These are phyloP conservation scores for Leishmania amazonensis DNA, from an alignment of 208 protist species.

Conservation along the genomic window DNA sequence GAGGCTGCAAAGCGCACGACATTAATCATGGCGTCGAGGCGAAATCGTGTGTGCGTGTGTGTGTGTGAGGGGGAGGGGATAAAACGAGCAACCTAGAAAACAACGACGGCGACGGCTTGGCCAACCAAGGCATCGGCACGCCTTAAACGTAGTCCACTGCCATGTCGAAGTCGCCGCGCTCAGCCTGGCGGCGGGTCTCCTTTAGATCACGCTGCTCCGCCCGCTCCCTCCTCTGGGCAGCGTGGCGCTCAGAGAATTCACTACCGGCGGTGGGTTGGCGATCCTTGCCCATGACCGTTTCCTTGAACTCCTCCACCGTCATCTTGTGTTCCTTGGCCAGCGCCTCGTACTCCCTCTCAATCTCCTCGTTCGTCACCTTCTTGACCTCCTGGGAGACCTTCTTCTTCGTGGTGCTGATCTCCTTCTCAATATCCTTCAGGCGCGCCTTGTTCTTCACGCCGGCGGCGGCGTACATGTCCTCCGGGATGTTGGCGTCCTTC, in stretches of 20 bases:
- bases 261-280: background rate
- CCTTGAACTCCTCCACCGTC: slow-evolving; percentile 67
- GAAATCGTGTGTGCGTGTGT: background rate
- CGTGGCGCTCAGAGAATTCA: slow-evolving; percentile 7
- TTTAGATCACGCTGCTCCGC: slow-evolving; percentile 60
- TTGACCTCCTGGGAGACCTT: slow-evolving; percentile 68
- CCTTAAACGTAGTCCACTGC: slow-evolving; percentile 49
- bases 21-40: background rate
- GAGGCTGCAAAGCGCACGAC: background rate
- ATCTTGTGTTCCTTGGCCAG: slow-evolving; percentile 60
- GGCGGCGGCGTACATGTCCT: slow-evolving; percentile 47
- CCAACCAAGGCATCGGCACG: background rate
- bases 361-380: slow-evolving; percentile 51
- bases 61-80: background rate
- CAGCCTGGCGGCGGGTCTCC: slow-evolving; percentile 24
- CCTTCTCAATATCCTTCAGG: slow-evolving; percentile 93
- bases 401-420: slow-evolving; percentile 74
- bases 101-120: background rate
- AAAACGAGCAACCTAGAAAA: background rate
- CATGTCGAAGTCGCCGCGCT: slow-evolving; percentile 40
- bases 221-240: slow-evolving; percentile 33
- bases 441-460: slow-evolving; percentile 78
- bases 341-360: slow-evolving; percentile 62
- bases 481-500: slow-evolving; percentile 54
- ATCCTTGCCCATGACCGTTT: slow-evolving; percentile 18